phyloP scores from a whole-genome alignment of 2,329 filamentous ascomycete genomes.

The Ceratocystis diversiconidia region DNA sequence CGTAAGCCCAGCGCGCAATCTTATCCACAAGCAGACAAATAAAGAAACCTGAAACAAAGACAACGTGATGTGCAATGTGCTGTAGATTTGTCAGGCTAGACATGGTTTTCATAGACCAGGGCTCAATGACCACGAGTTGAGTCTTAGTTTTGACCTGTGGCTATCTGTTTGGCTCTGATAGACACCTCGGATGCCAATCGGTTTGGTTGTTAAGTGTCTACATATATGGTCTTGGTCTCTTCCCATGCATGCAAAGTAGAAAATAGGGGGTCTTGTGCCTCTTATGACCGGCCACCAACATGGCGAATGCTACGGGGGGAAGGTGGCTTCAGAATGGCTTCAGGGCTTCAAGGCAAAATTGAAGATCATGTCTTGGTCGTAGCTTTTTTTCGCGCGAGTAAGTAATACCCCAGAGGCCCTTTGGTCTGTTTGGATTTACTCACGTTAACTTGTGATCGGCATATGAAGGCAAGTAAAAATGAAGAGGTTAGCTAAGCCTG shows the following conservation, averaged over 20 bases:
- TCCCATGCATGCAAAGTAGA: background rate
- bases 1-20: background rate
- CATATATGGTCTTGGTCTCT: background rate
- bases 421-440: slow-evolving; percentile 1
- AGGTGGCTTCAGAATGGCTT: background rate
- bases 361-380: background rate
- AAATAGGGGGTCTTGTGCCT: background rate
- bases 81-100: background rate
- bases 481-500: background rate
- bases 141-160: too few species aligned
- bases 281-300: background rate
- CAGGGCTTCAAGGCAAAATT: background rate
- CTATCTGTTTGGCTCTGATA: too few species aligned
- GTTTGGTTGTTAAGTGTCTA: background rate
- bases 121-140: background rate
- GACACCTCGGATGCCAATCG: too few species aligned
- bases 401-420: background rate
- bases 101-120: background rate
- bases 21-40: background rate
- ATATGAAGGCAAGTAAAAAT: background rate
- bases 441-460: slow-evolving; percentile 2
- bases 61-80: background rate
- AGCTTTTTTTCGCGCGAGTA: background rate
- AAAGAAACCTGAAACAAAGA: background rate
- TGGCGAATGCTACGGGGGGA: too few species aligned